These are phyloP conservation scores for Gossypium sturtianum DNA, from an alignment of 345 rosid species.

Conservation along the genomic window DNA sequence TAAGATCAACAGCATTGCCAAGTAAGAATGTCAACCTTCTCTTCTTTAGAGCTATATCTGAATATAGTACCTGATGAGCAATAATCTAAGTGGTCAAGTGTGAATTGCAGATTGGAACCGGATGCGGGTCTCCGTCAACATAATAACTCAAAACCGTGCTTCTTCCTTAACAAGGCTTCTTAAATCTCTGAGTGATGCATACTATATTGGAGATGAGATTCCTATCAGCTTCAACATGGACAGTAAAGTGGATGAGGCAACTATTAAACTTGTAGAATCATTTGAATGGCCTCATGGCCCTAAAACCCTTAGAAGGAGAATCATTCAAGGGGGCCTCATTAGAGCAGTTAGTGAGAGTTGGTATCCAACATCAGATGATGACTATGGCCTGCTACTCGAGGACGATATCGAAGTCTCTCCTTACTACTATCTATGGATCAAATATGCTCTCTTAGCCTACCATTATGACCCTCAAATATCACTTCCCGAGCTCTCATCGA, in stretches of 20 bases:
- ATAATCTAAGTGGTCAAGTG: not conserved
- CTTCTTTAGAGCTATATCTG: not conserved
- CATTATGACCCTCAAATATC: constrained; percentile 84
- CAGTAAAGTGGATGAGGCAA: constrained; percentile 86
- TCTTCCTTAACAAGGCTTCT: constrained; percentile 69
- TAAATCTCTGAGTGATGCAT: constrained; percentile 65
- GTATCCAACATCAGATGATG: constrained; percentile 93
- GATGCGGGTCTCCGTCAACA: constrained; percentile 80
- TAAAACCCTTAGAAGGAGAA: constrained; percentile 81
- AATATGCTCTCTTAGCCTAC: constrained; percentile 81
- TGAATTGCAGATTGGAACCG: constrained; percentile 77
- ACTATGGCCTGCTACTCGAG: constrained; percentile 81
- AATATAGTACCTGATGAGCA: not conserved
- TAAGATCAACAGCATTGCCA: constrained; percentile 86
- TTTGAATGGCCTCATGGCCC: constrained; percentile 92
- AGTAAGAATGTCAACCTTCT: constrained; percentile 44
- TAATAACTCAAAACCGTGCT: constrained; percentile 82
- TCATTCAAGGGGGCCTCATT: constrained; percentile 94
- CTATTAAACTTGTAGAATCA: constrained; percentile 60
- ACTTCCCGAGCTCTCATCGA: constrained; percentile 78
- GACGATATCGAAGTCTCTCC: constrained; percentile 98
- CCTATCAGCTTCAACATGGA: constrained; percentile 94
- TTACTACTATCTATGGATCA: constrained; percentile 88
- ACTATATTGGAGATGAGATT: constrained; percentile 72
- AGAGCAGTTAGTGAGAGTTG: constrained; percentile 99